Percentiles rank a stretch among this genome's conserved stretches.
phyloP scores from a whole-genome alignment of 192 early-diverging fungal genomes.

The Umbelopsis vinacea region DNA sequence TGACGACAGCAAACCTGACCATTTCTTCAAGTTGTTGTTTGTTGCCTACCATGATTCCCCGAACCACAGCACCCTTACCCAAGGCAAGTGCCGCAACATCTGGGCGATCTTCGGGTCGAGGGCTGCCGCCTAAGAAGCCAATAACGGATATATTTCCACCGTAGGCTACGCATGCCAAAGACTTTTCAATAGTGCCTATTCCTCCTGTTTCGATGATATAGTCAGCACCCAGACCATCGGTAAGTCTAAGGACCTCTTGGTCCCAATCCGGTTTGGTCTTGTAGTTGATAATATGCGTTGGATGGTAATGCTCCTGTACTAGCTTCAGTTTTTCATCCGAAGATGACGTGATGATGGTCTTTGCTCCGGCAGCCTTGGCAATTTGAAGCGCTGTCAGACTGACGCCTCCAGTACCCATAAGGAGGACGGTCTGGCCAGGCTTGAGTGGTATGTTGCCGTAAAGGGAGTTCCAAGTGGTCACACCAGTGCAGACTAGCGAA shows the following conservation, averaged over 20 bases:
- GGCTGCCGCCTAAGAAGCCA: slow-evolving; percentile 18
- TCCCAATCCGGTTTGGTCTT: slow-evolving; percentile 21
- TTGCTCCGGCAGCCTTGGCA: slow-evolving; percentile 23
- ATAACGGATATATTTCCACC: slow-evolving; percentile 15
- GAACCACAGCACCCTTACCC: background rate
- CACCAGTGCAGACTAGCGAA: slow-evolving; percentile 27
- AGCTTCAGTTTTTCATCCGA: slow-evolving; percentile 21
- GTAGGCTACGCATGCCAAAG: background rate
- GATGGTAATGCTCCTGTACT: slow-evolving; percentile 10
- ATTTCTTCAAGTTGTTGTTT: slow-evolving; percentile 22
- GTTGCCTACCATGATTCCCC: slow-evolving; percentile 16
- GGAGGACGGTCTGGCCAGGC: slow-evolving; percentile 13
- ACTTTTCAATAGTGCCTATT: slow-evolving; percentile 23
- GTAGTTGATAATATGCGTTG: slow-evolving; percentile 24
- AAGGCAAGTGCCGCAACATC: slow-evolving; percentile 19
- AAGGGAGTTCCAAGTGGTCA: slow-evolving; percentile 24
- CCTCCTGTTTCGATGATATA: slow-evolving; percentile 31
- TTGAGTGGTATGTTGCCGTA: slow-evolving; percentile 8
- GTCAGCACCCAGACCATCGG: slow-evolving; percentile 11
- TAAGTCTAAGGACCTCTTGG: slow-evolving; percentile 20
- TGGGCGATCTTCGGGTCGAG: slow-evolving; percentile 13
- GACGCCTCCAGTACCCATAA: slow-evolving; percentile 28
- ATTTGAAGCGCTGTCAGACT: slow-evolving; percentile 22
- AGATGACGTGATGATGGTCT: slow-evolving; percentile 27
- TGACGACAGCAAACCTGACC: slow-evolving; percentile 20